Evolutionary conservation across 345 rosid species (phyloP).

Genomic region (Camelina sativa): DNA sequence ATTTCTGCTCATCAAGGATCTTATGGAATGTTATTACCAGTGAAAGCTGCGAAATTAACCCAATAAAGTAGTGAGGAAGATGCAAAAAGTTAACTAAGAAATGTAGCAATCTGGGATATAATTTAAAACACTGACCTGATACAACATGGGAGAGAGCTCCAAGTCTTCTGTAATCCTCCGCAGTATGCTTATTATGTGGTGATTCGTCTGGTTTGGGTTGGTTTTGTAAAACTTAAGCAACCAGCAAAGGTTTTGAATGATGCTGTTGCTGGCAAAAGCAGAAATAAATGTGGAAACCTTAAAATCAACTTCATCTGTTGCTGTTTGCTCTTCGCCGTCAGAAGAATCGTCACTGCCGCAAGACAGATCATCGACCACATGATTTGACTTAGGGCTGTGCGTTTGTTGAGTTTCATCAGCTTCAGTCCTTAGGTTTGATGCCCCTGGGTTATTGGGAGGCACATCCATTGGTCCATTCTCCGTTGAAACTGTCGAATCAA

Average conservation of each 20-base stretch:
- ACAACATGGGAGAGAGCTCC: conserved; percentile 92
- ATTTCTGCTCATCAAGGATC: conserved; percentile 82
- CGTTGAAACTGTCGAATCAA: conserved; percentile 26
- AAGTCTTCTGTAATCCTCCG: conserved; percentile 80
- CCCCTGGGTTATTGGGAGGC: conserved; percentile 39
- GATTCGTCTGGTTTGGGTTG: conserved; percentile 69
- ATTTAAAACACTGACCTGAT: conserved; percentile 64
- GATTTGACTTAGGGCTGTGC: conserved; percentile 44
- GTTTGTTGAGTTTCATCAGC: conserved; percentile 44
- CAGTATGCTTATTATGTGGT: conserved; percentile 65
- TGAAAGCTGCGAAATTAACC: conserved; percentile 68
- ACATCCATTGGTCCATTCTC: conserved; percentile 45
- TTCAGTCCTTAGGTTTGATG: conserved; percentile 41
- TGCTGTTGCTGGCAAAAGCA: conserved; percentile 76
- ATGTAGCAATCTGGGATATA: background rate
- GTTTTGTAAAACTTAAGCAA: conserved; percentile 80
- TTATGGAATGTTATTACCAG: conserved; percentile 69
- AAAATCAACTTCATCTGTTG: conserved; percentile 87
- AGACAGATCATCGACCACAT: conserved; percentile 51
- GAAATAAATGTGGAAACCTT: conserved; percentile 72
- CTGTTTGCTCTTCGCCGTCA: conserved; percentile 60
- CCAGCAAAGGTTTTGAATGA: conserved; percentile 93
- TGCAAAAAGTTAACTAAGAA: background rate
- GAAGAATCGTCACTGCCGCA: conserved; percentile 68
- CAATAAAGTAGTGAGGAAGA: conserved; percentile 25